Evolutionary conservation across 306 rosid species (phyloP), one percentile per base, ranked within the genome.

Genomic region (Fragaria iinumae): DNA sequence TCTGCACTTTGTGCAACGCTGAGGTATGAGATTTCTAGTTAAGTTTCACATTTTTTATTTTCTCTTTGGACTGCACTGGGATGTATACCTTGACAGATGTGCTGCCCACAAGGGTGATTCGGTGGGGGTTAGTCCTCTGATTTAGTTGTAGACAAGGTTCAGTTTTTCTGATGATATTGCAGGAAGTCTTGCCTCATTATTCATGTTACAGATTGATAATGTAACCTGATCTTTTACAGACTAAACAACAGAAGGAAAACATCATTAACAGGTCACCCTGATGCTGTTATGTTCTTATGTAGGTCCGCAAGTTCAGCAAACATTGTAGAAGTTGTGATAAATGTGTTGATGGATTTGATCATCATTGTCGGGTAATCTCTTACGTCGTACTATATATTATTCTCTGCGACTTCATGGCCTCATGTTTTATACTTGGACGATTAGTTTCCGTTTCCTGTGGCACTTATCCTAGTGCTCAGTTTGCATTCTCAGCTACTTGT

Each of bases 321-420:
- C 97, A 92, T 73, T 90, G 96, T 84, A 85, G 97, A 84, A 92
- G 96, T 77, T 92, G 97, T 65, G 85, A 87, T 81, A 90, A 90
- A 86, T 92, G 97, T 83, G 96, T 92, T 72, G 97, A 92, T 75
- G 96, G 91, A 75, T 90, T 92, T 84, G 96, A 90, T 80, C 97
- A 92, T 81, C 97, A 88, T 78, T 92, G 96, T 74, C 91, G 91
- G 87, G 96, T 90, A 87, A 78, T 82, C 62, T 55, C 50, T 67
- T 52, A 39, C 18, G 43, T 56, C 63, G 56, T 76, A 71, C 17
- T 27, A 55, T 48, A 52, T 67, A 17, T 32, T 44, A 4, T n/a
- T 50, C 50, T 34, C 3, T 41, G 70, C 36, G 2, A n/a, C 56
- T 55, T 21, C 6, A 34, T 69, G 36, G 52, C 55, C 55, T 80